Conservation (phyloP, 768 basidiomycete genomes). For the Cystobasidium tubakii region DNA sequence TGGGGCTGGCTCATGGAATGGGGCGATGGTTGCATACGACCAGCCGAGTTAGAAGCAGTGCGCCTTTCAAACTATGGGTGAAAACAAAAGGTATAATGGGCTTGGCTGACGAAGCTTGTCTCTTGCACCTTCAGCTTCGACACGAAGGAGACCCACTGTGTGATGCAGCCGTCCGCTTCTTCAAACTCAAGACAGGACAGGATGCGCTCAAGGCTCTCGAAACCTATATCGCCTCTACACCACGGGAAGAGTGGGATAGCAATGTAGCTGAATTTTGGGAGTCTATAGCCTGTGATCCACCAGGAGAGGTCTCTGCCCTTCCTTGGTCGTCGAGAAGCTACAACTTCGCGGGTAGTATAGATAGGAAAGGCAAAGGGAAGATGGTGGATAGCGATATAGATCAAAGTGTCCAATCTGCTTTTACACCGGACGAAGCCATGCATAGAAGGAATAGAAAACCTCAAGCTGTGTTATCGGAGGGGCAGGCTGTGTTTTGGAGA, state of each 20-base stretch:
- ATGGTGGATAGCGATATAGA: neutral
- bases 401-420: neutral
- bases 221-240: slow-evolving; percentile 40
- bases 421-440: slow-evolving; percentile 29
- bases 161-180: slow-evolving; percentile 44
- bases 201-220: slow-evolving; percentile 44
- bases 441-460: slow-evolving; percentile 24
- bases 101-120: too few species aligned
- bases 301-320: slow-evolving; percentile 22
- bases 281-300: slow-evolving; percentile 41
- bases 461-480: slow-evolving; percentile 43
- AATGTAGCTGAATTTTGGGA: slow-evolving; percentile 45
- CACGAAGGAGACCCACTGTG: slow-evolving; percentile 43
- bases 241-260: slow-evolving; percentile 37
- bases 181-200: slow-evolving; percentile 45
- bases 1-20: slow-evolving; percentile 35
- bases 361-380: neutral
- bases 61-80: too few species aligned
- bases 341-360: neutral
- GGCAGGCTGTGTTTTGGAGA: slow-evolving; percentile 49
- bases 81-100: too few species aligned
- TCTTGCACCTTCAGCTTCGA: slow-evolving; percentile 37
- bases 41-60: slow-evolving; percentile 25
- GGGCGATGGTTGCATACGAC: slow-evolving; percentile 17
- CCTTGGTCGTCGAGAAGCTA: neutral